Conservation (phyloP, 1,284 basidiomycete species). For the Melampsora americana region DNA sequence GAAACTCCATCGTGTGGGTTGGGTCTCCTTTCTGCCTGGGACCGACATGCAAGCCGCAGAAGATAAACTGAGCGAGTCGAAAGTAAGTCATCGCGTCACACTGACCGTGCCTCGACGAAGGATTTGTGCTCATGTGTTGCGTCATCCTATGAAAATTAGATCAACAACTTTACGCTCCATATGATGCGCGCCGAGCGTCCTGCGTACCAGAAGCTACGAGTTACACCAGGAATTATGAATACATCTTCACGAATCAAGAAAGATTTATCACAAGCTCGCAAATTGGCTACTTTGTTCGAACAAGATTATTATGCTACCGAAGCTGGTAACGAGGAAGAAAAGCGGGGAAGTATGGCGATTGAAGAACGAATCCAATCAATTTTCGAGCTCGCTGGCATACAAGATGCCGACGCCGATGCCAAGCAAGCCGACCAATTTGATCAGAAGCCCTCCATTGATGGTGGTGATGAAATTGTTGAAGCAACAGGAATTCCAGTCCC, state of each 20-base stretch:
- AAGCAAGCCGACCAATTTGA: slow-evolving; percentile 56
- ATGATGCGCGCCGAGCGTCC: slow-evolving; percentile 76
- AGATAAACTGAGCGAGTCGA: slow-evolving; percentile 71
- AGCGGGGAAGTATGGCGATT: slow-evolving; percentile 47
- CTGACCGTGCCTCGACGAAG: no score
- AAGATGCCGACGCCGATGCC: slow-evolving; percentile 55
- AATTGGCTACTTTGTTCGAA: slow-evolving; percentile 69
- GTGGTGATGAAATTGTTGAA: not conserved
- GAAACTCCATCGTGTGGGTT: slow-evolving; percentile 84
- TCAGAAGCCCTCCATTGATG: slow-evolving; percentile 61
- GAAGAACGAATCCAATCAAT: slow-evolving; percentile 53
- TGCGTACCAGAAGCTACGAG: slow-evolving; percentile 71
- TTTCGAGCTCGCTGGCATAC: slow-evolving; percentile 58
- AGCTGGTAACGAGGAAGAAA: slow-evolving; percentile 49
- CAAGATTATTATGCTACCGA: slow-evolving; percentile 59
- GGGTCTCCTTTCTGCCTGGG: slow-evolving; percentile 78
- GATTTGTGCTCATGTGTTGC: slow-evolving; percentile 4
- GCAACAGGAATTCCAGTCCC: not conserved
- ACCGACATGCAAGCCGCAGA: slow-evolving; percentile 73
- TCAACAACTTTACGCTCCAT: slow-evolving; percentile 87
- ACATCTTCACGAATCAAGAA: slow-evolving; percentile 71
- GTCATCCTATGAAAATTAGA: slow-evolving; percentile 60
- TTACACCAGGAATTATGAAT: slow-evolving; percentile 74
- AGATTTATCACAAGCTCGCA: slow-evolving; percentile 71
- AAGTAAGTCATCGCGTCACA: slow-evolving; percentile 59